These are phyloP conservation scores for Dryadomyces sulphureus DNA, from an alignment of 2,329 filamentous ascomycete genomes.

Conservation along the genomic window DNA sequence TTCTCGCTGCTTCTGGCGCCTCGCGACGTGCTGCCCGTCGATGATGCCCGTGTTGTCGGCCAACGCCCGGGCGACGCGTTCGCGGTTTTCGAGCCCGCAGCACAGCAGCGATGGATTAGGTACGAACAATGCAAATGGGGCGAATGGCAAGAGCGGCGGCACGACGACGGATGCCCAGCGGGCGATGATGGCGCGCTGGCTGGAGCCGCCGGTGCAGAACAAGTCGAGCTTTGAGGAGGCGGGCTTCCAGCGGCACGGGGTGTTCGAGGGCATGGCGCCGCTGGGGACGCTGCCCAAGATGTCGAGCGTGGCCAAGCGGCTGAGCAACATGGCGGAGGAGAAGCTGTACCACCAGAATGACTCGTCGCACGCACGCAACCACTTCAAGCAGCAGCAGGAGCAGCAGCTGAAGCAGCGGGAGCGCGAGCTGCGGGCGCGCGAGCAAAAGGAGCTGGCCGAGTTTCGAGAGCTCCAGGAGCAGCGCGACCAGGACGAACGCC, in stretches of 20 bases:
- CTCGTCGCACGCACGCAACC: background rate
- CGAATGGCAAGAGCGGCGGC: too few relatives aligned
- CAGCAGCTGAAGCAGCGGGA: background rate
- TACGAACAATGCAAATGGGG: background rate
- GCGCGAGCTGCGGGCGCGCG: background rate
- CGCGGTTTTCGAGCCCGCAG: constrained; percentile 39
- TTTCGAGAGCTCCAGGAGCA: background rate
- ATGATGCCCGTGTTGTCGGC: background rate
- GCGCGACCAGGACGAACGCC: background rate
- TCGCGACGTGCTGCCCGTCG: background rate
- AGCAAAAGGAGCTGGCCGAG: background rate
- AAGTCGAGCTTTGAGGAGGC: constrained; percentile 66
- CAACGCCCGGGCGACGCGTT: constrained; percentile 35
- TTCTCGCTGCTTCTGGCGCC: background rate
- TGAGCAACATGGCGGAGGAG: constrained; percentile 8
- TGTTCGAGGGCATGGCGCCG: constrained; percentile 72
- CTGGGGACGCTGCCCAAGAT: constrained; percentile 59
- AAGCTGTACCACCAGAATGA: constrained; percentile 4
- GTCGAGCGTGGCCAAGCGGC: constrained; percentile 34
- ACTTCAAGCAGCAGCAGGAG: background rate
- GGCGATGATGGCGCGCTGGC: constrained; percentile 40
- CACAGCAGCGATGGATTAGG: background rate
- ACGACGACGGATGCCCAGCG: constrained; percentile 23
- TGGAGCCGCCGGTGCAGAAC: constrained; percentile 42
- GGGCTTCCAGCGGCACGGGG: constrained; percentile 57